Evolutionary conservation across 768 basidiomycete genomes (phyloP), one percentile per base, ranked within the genome.

Genomic region (Jaapia argillacea): DNA sequence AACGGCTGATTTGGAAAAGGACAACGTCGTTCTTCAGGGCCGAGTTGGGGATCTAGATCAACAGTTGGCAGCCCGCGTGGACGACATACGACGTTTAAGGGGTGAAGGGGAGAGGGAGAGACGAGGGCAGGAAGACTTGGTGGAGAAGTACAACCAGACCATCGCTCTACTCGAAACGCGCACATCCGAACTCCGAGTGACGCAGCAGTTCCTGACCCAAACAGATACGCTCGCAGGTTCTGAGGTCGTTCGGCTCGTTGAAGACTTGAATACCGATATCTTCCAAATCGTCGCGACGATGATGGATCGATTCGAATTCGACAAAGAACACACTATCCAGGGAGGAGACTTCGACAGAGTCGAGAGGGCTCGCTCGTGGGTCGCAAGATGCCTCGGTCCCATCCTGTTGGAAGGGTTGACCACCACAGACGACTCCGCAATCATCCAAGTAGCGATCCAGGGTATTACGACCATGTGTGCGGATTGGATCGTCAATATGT

Each of bases 81-180:
- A n/a, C n/a, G n/a, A n/a, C n/a, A n/a, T n/a, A n/a, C n/a, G n/a
- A n/a, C n/a, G n/a, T n/a, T n/a, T n/a, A n/a, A n/a, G n/a, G n/a
- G n/a, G n/a, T n/a, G n/a, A n/a, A n/a, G n/a, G n/a, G n/a, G n/a
- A n/a, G n/a, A n/a, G n/a, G n/a, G n/a, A n/a, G n/a, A n/a, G n/a
- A n/a, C n/a, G n/a, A n/a, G n/a, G n/a, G n/a, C n/a, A n/a, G n/a
- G n/a, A n/a, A n/a, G n/a, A n/a, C n/a, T n/a, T n/a, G n/a, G n/a
- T n/a, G n/a, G n/a, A n/a, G n/a, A n/a, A n/a, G n/a, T n/a, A n/a
- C n/a, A n/a, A n/a, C n/a, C n/a, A n/a, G n/a, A n/a, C n/a, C n/a
- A n/a, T n/a, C n/a, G n/a, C n/a, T 10, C 28, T 33, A 10, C 28
- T 43, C 18, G 42, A 43, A 28, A 20, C 42, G 20, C 42, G 27